Base-by-base conservation (phyloP, 2,329 filamentous ascomycete species). In the Aspergillus brasiliensis region DNA sequence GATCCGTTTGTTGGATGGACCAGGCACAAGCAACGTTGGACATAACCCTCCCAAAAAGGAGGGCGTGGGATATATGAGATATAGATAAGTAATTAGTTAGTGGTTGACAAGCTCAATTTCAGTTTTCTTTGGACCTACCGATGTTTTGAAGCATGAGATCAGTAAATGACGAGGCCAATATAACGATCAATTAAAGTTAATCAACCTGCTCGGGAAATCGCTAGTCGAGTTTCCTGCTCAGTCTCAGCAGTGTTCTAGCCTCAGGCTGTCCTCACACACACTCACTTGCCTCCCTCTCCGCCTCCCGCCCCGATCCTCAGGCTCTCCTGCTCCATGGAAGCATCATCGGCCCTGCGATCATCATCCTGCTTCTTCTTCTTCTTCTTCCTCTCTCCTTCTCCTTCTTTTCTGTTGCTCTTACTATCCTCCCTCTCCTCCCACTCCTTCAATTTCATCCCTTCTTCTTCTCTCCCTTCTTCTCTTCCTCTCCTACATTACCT, bases 151-250 rank as follows among this genome's bases (percentile, higher is more conserved):
- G 31, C 5, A 34, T 34, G 11, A 51, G 25, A 34, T 15, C 25
- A 25, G 21, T n/a, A 13, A 13, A 27, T 53, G 19, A 38, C 37
- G 37, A 21, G 15, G 37, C 34, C 37, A 53, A 53, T 53, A 42
- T 38, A 53, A n/a, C 37, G 37, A 40, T 53, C 51, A 55, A 55
- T 55, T 44, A 55, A 55, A 46, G 52, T 34, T 46, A 55, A 55
- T 55, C 27, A 44, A 42, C 25, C 51, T 10, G 34, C 13, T 40
- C 21, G 15, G 34, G 31, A 15, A 53, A 31, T 19, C 23, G 15
- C 21, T 46, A 27, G 23, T 37, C 19, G 46, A 37, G 55, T 34
- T 34, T 13, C 31, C 31, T 11, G n/a, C 34, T 21, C n/a, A 21
- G 44, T 23, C 34, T 21, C n/a, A 21, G 44, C 27, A 31, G 23